phyloP scores from a whole-genome alignment of 2,329 filamentous ascomycete genomes.

The Colletotrichum costaricense region DNA sequence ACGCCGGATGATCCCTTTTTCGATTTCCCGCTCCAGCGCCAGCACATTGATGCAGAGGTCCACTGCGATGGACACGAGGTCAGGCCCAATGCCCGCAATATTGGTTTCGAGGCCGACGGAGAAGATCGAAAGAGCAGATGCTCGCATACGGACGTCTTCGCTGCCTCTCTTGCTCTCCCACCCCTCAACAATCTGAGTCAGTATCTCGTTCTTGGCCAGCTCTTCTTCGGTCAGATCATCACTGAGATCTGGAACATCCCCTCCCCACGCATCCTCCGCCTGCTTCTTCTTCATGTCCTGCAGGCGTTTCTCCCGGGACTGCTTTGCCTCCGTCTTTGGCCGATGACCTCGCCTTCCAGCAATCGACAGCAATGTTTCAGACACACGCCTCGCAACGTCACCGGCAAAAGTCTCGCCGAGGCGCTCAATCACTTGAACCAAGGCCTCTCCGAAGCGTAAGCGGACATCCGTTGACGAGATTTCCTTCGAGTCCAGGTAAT shows the following conservation, averaged over 20 bases:
- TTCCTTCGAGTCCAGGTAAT: constrained; percentile 74
- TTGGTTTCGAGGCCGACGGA: constrained; percentile 70
- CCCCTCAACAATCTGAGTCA: constrained; percentile 45
- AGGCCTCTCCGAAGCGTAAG: constrained; percentile 75
- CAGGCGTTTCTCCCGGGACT: constrained; percentile 61
- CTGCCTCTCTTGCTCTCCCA: constrained; percentile 37
- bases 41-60: constrained; percentile 74
- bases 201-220: constrained; percentile 59
- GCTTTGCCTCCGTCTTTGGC: constrained; percentile 67
- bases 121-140: constrained; percentile 76
- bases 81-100: constrained; percentile 64
- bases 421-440: constrained; percentile 72
- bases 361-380: constrained; percentile 70
- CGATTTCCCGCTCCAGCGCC: constrained; percentile 68
- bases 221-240: constrained; percentile 58
- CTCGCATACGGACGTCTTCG: constrained; percentile 67
- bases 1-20: constrained; percentile 73
- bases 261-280: constrained; percentile 66
- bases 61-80: constrained; percentile 65
- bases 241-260: constrained; percentile 60
- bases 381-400: constrained; percentile 61
- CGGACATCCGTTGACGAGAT: constrained; percentile 70
- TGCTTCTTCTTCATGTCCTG: constrained; percentile 61
- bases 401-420: constrained; percentile 67
- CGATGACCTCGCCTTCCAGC: constrained; percentile 73